Evolutionary conservation across 768 basidiomycete genomes (phyloP).

Genomic region (Strobilomyces dryophilus): DNA sequence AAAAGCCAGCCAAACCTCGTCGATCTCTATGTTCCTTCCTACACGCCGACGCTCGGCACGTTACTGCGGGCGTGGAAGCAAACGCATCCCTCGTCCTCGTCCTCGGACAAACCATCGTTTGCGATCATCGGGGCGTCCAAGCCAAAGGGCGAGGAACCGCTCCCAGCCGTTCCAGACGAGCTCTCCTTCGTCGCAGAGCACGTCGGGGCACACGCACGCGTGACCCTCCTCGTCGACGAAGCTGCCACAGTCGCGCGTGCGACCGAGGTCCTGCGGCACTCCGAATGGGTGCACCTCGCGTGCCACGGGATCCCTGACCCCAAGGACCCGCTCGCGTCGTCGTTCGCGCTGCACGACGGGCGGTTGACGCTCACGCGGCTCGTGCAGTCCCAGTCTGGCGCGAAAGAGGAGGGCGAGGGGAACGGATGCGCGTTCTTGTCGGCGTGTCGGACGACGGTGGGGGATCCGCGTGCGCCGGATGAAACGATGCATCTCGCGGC

Average conservation of each 20-base stretch:
- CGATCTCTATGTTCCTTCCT: conserved; percentile 19
- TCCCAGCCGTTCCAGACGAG: background rate
- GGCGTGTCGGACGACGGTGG: conserved; percentile 24
- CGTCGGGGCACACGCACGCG: background rate
- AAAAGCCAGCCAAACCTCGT: background rate
- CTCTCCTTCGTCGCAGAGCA: conserved; percentile 4
- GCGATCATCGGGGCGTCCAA: background rate
- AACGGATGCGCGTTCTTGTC: conserved; percentile 17
- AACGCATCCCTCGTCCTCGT: background rate
- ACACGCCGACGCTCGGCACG: conserved; percentile 20
- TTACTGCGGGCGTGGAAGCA: conserved; percentile 8
- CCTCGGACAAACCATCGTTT: background rate
- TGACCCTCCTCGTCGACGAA: conserved; percentile 1
- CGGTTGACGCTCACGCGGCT: conserved; percentile 6
- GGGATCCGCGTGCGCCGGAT: conserved; percentile 16
- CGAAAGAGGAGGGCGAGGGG: background rate
- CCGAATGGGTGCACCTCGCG: conserved; percentile 24
- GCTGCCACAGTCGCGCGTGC: conserved; percentile 3
- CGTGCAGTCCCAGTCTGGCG: background rate
- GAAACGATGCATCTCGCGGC: conserved; percentile 15
- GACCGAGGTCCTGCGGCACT: background rate
- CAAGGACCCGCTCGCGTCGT: conserved; percentile 11
- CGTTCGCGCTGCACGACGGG: conserved; percentile 6
- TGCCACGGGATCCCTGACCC: conserved; percentile 19
- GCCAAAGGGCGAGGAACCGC: conserved; percentile 1